Percentiles rank a stretch among this genome's conserved stretches.
These are phyloP conservation scores for Lactarius indigo DNA, from an alignment of 768 basidiomycete genomes.

Conservation along the genomic window DNA sequence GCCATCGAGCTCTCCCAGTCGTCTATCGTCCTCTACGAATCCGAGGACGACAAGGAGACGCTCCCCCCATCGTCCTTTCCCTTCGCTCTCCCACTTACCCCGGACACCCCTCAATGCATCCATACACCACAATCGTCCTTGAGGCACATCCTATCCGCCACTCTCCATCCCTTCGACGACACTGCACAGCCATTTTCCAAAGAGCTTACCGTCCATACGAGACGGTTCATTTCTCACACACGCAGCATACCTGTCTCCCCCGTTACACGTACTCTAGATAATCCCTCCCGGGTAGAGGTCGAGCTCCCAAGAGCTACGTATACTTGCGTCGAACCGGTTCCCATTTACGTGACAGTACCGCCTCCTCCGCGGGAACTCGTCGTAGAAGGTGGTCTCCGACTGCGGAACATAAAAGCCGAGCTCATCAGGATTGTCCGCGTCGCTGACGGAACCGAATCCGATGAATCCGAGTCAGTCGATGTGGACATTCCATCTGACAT, in stretches of 20 bases:
- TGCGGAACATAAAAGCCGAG: slow-evolving; percentile 79
- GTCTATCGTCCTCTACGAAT: slow-evolving; percentile 54
- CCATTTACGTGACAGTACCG: slow-evolving; percentile 77
- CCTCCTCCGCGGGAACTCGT: slow-evolving; percentile 68
- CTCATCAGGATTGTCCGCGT: slow-evolving; percentile 66
- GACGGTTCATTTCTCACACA: slow-evolving; percentile 67
- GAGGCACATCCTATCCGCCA: slow-evolving; percentile 65
- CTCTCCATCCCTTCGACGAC: slow-evolving; percentile 46
- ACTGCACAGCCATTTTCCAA: slow-evolving; percentile 44
- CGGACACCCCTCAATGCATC: slow-evolving; percentile 81
- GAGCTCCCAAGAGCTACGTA: slow-evolving; percentile 73
- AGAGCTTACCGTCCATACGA: slow-evolving; percentile 64
- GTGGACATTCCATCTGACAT: slow-evolving; percentile 26
- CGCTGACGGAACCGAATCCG: slow-evolving; percentile 35
- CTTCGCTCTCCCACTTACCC: slow-evolving; percentile 77
- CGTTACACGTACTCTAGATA: slow-evolving; percentile 50
- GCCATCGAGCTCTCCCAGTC: slow-evolving; percentile 64
- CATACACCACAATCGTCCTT: slow-evolving; percentile 73
- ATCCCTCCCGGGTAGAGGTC: slow-evolving; percentile 65
- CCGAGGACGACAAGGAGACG: slow-evolving; percentile 35
- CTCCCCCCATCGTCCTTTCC: slow-evolving; percentile 60
- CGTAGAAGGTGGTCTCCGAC: slow-evolving; percentile 62
- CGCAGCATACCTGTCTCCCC: slow-evolving; percentile 55
- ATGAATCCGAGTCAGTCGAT: slow-evolving; percentile 16
- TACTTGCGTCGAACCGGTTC: slow-evolving; percentile 67